Base-by-base conservation (phyloP, 2,329 filamentous ascomycete species). In the Tolypocladium sp. region DNA sequence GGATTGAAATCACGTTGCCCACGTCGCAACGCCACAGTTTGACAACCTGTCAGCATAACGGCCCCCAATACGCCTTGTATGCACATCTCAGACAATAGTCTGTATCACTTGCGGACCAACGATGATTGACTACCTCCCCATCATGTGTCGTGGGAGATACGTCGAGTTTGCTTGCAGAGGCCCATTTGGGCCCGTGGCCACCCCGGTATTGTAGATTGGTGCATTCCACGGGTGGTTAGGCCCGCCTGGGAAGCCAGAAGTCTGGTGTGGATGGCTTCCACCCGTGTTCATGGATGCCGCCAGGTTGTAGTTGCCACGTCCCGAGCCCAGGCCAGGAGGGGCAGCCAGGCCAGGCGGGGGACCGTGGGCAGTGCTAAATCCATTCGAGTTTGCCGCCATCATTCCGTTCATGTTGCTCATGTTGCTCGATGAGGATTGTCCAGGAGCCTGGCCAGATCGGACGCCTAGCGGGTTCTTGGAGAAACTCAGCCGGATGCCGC, bases 391-490 rank as follows among this genome's bases (percentile, higher is more conserved):
- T 44, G 75, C 76, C 30, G 76, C 71, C 67, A 84, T 82, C 63
- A 85, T 78, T 30, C 80, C 85, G 64, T 79, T 84, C 70, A 86
- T 84, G 38, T 82, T 82, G 44, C 79, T 78, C 65, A 86, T 74
- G 22, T 70, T 68, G 27, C 71, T 68, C 5, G 71, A 66, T 7
- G 69, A 69, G 33, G 70, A 68, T 59, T 79, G 74, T 33, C 74
- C 75, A 10, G 78, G 69, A n/a, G 76, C 79, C 68, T 92, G 91
- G 33, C 85, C 86, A 2, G 90, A 91, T 53, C 94, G 88, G 35
- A 97, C 93, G 27, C 94, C 94, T 2, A 97, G 82, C 0, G 94
- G 94, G 67, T 97, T 97, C 78, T 97, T 97, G 37, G 93, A 97
- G 73, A 97, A 99, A 73, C 92, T 96, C 59, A 99, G 80, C 30